Conservation (phyloP, 805 yeast species). For the Metschnikowia gruessii region DNA sequence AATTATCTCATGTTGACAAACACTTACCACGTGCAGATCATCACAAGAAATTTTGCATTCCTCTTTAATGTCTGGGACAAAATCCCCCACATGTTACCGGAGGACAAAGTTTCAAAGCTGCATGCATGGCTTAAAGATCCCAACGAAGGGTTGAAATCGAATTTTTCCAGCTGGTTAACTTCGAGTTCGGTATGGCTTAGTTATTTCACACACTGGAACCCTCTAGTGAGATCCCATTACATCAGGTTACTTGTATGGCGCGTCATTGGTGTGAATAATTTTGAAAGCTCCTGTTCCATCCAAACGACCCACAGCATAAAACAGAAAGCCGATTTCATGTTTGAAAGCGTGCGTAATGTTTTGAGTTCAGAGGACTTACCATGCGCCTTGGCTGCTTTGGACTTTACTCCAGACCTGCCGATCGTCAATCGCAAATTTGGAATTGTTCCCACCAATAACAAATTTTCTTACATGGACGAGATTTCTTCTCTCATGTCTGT, state of each 20-base stretch:
- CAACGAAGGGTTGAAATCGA: slow-evolving; percentile 44
- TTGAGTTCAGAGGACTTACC: slow-evolving; percentile 1
- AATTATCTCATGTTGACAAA: slow-evolving; percentile 51
- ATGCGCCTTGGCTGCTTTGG: slow-evolving; percentile 10
- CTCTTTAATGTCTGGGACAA: slow-evolving; percentile 73
- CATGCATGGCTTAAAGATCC: slow-evolving; percentile 40
- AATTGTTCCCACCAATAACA: slow-evolving; percentile 36
- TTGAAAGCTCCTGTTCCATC: slow-evolving; percentile 33
- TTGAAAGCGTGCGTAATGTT: slow-evolving; percentile 11
- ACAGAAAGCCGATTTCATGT: slow-evolving; percentile 30
- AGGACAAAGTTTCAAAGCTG: slow-evolving; percentile 1
- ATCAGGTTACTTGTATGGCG: slow-evolving; percentile 68
- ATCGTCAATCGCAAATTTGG: slow-evolving; percentile 48
- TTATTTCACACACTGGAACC: slow-evolving; percentile 76
- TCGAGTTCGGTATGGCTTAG: slow-evolving; percentile 49
- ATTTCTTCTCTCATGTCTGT: slow-evolving; percentile 17
- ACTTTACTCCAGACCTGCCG: slow-evolving; percentile 38
- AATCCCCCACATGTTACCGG: slow-evolving; percentile 44
- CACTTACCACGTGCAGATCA: slow-evolving; percentile 59
- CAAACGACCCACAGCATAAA: slow-evolving; percentile 31
- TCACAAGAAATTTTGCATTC: slow-evolving; percentile 61
- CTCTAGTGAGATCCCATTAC: slow-evolving; percentile 69
- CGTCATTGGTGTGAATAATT: slow-evolving; percentile 43
- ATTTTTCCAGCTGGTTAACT: slow-evolving; percentile 54
- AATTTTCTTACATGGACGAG: slow-evolving; percentile 22